Base-by-base conservation (phyloP, 140 eudicot species). In the Stevia rebaudiana region DNA sequence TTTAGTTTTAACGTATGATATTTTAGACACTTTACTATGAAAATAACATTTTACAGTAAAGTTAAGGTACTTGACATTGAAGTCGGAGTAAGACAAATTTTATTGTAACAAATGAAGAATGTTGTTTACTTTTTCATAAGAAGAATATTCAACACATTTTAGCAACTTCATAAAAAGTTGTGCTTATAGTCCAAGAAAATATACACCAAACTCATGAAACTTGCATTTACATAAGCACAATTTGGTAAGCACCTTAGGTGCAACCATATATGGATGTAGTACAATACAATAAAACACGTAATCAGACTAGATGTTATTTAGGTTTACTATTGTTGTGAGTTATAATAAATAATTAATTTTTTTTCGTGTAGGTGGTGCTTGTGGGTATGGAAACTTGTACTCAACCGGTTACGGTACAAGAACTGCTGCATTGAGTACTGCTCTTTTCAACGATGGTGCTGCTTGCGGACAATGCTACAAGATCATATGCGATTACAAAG, bases 351-450 rank as follows among this genome's bases (percentile, higher is more conserved):
- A 4, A 60, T 41, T 35, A 4, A 41, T 42, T 0, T 49, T 78
- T 63, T n/a, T 49, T 67, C 21, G 41, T 54, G 59, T 50, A 94
- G 99, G 99, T 6, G 99, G 99, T 46, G 97, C 99, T 65, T 94
- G 99, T 80, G 99, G 99, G 23, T 94, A 88, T 63, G 99, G 97
- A 0, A 80, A 94, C 83, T 63, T 88, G 83, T 94, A 94, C 70
- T 60, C 97, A 6, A 44, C 82, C 4, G 94, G 94, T 0, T 94
- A 94, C 42, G 97, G 99, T 24, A 94, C 95, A 16, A 79, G 89
- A 51, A 94, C 94, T 3, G 94, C 99, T 17, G 99, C 99, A 62
- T 73, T 94, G 53, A 94, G 99, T 75, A 94, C 99, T 8, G 99
- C 99, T 62, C 75, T 92, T 71, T 92, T 88, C 84, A 88, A 88